Evolutionary conservation across 257 asterid species (phyloP).

Genomic region (Leptodermis oblonga): DNA sequence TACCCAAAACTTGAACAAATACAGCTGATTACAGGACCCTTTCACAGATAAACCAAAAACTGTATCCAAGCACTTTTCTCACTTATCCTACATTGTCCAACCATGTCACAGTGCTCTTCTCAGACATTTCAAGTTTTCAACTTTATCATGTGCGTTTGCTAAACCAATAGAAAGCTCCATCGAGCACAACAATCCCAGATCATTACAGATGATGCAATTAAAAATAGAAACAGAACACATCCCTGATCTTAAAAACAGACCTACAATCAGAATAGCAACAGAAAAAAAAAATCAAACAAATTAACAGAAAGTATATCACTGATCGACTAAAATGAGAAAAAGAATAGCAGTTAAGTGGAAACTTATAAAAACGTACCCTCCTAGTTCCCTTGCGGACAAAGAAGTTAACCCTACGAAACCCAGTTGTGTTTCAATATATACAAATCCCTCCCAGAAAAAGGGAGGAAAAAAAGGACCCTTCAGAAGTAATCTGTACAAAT

Average conservation of each 20-base stretch:
- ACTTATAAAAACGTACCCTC: constrained; percentile 17
- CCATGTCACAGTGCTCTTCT: neutral
- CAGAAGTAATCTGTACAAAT: neutral
- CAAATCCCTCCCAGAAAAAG: neutral
- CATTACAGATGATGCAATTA: neutral
- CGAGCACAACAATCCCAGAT: neutral
- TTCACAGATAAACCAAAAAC: neutral
- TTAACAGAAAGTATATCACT: neutral
- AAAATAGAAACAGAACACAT: neutral
- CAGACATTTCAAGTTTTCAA: neutral
- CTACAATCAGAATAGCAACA: neutral
- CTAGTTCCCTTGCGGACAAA: neutral
- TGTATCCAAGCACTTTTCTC: neutral
- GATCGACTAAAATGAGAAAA: neutral
- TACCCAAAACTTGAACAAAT: neutral
- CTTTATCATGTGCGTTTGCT: neutral
- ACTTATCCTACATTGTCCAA: neutral
- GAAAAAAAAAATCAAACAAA: neutral
- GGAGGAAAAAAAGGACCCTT: neutral
- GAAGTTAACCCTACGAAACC: constrained; percentile 4
- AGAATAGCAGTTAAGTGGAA: neutral
- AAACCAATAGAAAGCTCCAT: neutral
- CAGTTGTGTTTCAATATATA: constrained; percentile 2
- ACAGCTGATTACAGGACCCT: neutral
- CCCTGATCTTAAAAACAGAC: neutral